Evolutionary conservation across 1,139 yeast species (phyloP), one percentile per base, ranked within the genome.

Genomic region (Magnusiomyces clavatus): DNA sequence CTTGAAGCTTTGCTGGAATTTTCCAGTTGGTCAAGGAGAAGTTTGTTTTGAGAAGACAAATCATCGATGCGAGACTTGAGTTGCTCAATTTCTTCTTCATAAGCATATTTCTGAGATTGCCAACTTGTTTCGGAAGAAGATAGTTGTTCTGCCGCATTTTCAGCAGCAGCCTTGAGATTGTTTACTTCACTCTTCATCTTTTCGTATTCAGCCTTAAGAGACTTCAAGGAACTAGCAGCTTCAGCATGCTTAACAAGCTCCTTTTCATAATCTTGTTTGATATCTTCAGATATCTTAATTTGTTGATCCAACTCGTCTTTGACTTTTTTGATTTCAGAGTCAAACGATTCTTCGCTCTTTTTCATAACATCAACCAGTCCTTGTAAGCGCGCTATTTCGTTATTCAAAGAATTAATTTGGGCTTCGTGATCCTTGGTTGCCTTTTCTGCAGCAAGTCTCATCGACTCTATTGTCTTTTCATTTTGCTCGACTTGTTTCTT

Each of bases 1-100:
- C 14, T 43, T 6, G 39, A 16, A 19, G 49, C 13, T 16, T 43
- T 49, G 17, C 50, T 52, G 2, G 53, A 43, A 16, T 66, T 62
- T 56, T 87, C 95, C 41, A 88, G 68, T 64, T 86, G 95, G 58
- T 81, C 83, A 60, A 84, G 77, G 36, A 87, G 70, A 12, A 86
- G 71, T 48, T 77, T 72, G 63, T 87, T 86, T 62, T 87, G 95
- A 20, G 78, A 74, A 35, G 78, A 72, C 47, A 86, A 67, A 52
- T 84, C 92, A 31, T 77, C 73, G 34, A 78, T 64, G 57, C 53
- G 35, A 1, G 70, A 60, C 36, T 73, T 73, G 10, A 78, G 69
- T 20, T 67, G 62, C 12, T 72, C 72, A 49, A 84, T 64, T 54
- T 84, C 83, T 41, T 78, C 81, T 57, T 81, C 82, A 37, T 79